Evolutionary conservation across 352 stramenopile genomes (phyloP), one percentile per base, ranked within the genome.

Genomic region (Phytophthora podocarpi): DNA sequence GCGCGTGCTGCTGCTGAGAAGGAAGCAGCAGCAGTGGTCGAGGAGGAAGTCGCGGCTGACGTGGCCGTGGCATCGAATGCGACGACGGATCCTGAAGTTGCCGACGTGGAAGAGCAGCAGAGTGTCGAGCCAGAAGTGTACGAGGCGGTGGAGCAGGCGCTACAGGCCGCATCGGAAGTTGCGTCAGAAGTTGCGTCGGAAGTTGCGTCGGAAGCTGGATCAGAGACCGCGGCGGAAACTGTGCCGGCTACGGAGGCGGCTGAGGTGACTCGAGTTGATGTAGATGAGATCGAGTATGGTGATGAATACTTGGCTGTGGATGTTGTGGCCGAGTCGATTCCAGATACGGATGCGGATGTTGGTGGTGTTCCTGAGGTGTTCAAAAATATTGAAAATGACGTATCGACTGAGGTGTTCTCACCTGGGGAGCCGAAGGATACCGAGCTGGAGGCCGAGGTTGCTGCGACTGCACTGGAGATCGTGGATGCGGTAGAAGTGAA

Each of bases 401-500:
- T 18, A 27, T 0, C 28, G 31, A 9, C n/a, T n/a, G 13, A 42
- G 18, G 20, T 5, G 15, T 3, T 8, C 1, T 16, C 21, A 42
- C 20, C 16, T 5, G 35, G 26, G n/a, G 21, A 40, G 1, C 27
- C 18, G 16, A 49, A 54, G 10, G 49, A 67, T 27, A 26, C 28
- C 4, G 49, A 61, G 11, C 20, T 61, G 34, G 48, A 60, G 30
- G n/a, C 24, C 20, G 49, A 55, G 5, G 32, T 67, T 37, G 40
- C 50, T 37, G 40, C 49, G 5, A 36, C 34, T 10, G 32, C 58
- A 34, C 32, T 43, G 13, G 50, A 55, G 18, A 43, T 62, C 4
- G 50, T 67, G 20, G 43, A 62, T 39, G 41, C 43, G 13, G 41
- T 67, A 5, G 50, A 62, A 51, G 24, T 49, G 7, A 55, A 52